A percentile compares a stretch with the other conserved stretches of the same genome.
Evolutionary conservation across 108 stramenopile genomes (phyloP).

Genomic region (Epithemia pelagica): DNA sequence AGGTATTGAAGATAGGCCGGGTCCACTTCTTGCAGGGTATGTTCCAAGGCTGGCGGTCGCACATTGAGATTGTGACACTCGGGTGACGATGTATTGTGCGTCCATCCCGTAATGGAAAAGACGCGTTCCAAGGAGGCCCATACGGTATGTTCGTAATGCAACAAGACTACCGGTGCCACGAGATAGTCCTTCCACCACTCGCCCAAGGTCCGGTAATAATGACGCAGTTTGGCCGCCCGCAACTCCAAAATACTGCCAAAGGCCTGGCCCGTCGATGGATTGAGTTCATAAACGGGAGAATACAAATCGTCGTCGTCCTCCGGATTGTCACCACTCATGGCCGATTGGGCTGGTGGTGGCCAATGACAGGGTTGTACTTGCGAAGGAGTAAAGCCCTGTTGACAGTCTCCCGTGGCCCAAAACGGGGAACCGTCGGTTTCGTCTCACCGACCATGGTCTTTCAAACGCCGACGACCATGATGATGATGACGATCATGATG

Average conservation of each 20-base stretch:
- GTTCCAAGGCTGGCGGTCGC: not conserved
- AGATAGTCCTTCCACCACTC: not conserved
- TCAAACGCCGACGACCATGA: not conserved
- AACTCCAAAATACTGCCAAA: not conserved
- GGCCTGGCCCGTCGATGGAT: not conserved
- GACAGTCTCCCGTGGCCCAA: too few species aligned
- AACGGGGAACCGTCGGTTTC: not conserved
- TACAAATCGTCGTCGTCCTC: too few species aligned
- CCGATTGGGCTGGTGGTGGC: not conserved
- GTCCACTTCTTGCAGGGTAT: not conserved
- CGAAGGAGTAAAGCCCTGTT: not conserved
- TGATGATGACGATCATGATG: not conserved
- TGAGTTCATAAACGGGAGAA: not conserved
- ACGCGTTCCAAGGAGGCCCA: not conserved
- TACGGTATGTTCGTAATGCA: not conserved
- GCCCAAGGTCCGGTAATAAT: not conserved
- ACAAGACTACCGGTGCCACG: not conserved
- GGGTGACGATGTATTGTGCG: not conserved
- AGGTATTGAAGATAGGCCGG: not conserved
- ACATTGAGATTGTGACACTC: not conserved
- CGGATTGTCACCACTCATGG: not conserved
- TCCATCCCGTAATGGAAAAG: not conserved
- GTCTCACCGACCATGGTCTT: not conserved
- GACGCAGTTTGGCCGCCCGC: not conserved
- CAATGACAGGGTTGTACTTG: not conserved